A percentile compares a stretch with the other conserved stretches of the same genome.
Evolutionary conservation across 768 basidiomycete genomes (phyloP).

Genomic region (Candolleomyces aberdarensis): DNA sequence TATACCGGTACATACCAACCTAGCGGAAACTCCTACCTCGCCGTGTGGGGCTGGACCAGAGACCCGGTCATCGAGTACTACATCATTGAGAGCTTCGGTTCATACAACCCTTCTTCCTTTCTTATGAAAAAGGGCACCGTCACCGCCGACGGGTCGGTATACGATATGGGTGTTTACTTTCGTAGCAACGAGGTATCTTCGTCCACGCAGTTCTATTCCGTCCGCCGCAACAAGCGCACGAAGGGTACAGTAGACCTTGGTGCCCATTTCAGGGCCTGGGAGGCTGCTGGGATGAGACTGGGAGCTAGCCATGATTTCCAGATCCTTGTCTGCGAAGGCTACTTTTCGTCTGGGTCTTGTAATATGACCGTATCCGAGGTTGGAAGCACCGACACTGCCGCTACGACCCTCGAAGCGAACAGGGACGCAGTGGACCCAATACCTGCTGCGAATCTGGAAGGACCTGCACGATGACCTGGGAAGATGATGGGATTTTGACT

Average conservation of each 20-base stretch:
- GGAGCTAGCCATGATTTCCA: conserved; percentile 39
- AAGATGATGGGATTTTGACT: too few species aligned
- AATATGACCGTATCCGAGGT: conserved; percentile 1
- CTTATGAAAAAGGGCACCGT: conserved; percentile 30
- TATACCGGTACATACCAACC: conserved; percentile 31
- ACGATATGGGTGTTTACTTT: conserved; percentile 32
- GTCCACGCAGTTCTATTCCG: conserved; percentile 41
- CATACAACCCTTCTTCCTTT: conserved; percentile 30
- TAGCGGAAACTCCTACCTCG: conserved; percentile 35
- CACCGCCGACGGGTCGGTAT: conserved; percentile 34
- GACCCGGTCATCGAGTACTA: conserved; percentile 43
- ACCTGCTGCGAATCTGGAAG: too few species aligned
- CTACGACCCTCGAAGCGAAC: too few species aligned
- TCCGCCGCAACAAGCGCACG: conserved; percentile 32
- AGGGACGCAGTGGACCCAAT: too few species aligned
- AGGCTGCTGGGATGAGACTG: conserved; percentile 31
- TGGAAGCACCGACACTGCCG: too few species aligned
- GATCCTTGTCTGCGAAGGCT: conserved; percentile 47
- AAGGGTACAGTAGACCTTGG: conserved; percentile 27
- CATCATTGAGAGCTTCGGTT: conserved; percentile 30
- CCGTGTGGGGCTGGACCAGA: conserved; percentile 43
- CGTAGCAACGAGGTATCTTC: conserved; percentile 37
- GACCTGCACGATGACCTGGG: too few species aligned
- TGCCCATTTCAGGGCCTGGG: conserved; percentile 41
- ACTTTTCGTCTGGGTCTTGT: conserved; percentile 35